phyloP scores from a whole-genome alignment of 108 stramenopile species.

The Epipyxis sp. region DNA sequence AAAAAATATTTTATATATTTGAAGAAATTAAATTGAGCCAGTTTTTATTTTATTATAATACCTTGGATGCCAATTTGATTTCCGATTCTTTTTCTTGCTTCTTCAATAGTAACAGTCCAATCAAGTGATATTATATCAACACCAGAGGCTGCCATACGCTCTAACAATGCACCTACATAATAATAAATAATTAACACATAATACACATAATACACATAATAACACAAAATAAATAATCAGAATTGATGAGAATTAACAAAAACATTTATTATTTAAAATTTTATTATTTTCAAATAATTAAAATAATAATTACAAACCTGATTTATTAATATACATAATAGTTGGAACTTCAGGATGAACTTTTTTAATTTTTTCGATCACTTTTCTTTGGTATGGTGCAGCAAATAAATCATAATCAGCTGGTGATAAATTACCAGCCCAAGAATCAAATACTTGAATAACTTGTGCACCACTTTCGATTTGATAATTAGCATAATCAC shows the following conservation, averaged over 20 bases:
- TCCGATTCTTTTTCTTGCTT: slow-evolving; percentile 77
- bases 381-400: slow-evolving; percentile 90
- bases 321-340: slow-evolving; percentile 49
- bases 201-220: too few relatives aligned
- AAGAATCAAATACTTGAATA: slow-evolving; percentile 96
- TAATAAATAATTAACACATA: too few relatives aligned
- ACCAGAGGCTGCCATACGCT: slow-evolving; percentile 81
- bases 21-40: too few relatives aligned
- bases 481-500: slow-evolving; percentile 90
- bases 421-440: slow-evolving; percentile 89
- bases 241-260: too few relatives aligned
- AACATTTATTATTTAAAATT: too few relatives aligned
- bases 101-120: slow-evolving; percentile 95
- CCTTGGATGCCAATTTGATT: slow-evolving; percentile 33
- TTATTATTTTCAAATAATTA: too few relatives aligned
- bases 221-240: too few relatives aligned
- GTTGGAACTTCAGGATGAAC: slow-evolving; percentile 84
- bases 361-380: slow-evolving; percentile 41
- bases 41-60: too few relatives aligned
- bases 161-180: slow-evolving; percentile 54
- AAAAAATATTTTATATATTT: too few relatives aligned
- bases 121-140: slow-evolving; percentile 93
- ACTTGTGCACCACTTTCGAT: slow-evolving; percentile 93
- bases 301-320: too few relatives aligned
- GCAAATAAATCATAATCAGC: slow-evolving; percentile 74